Evolutionary conservation across 2,329 filamentous ascomycete species (phyloP).

Genomic region (Claviceps pusilla): DNA sequence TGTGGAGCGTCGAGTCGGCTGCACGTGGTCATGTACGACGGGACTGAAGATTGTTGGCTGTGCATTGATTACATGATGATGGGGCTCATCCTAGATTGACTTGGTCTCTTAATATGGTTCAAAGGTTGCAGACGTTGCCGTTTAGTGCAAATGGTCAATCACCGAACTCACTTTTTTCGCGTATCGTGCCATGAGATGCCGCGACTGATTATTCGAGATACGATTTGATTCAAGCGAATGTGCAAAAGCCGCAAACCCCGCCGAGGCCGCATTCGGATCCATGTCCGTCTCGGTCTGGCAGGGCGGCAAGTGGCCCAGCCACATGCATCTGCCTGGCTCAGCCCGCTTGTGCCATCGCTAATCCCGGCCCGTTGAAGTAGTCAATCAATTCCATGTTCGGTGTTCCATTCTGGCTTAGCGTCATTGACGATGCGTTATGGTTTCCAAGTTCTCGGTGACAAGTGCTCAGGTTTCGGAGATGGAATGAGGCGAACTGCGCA

Average conservation of each 20-base stretch:
- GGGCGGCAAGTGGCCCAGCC: neutral
- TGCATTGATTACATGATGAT: neutral
- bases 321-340: neutral
- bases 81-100: too few relatives aligned
- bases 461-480: neutral
- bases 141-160: too few relatives aligned
- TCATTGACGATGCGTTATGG: neutral
- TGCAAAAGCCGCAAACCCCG: too few relatives aligned
- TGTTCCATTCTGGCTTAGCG: slow-evolving; percentile 6
- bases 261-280: too few relatives aligned
- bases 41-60: neutral
- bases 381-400: slow-evolving; percentile 3
- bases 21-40: neutral
- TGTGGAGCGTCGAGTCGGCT: neutral
- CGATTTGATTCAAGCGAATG: too few relatives aligned
- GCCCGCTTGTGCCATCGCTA: neutral
- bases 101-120: too few relatives aligned
- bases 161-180: too few relatives aligned
- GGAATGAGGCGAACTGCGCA: neutral
- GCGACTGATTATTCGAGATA: too few relatives aligned
- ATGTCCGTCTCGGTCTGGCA: neutral
- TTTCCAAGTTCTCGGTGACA: neutral
- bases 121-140: too few relatives aligned
- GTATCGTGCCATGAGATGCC: too few relatives aligned
- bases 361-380: too few relatives aligned